Evolutionary conservation across 306 rosid genomes (phyloP).

Genomic region (Lagenaria siceraria): DNA sequence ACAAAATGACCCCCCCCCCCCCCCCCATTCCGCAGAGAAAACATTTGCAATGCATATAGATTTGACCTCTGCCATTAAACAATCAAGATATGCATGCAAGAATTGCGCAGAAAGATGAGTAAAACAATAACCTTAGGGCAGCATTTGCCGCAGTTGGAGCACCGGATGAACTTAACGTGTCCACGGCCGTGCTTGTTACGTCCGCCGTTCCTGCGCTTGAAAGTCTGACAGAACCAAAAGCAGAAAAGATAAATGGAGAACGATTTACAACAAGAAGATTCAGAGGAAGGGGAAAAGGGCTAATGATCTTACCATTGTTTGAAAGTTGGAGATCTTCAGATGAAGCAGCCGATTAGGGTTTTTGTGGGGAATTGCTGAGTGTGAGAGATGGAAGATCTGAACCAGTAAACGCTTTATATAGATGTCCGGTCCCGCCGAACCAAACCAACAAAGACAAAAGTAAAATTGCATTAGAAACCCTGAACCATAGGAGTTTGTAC

Average conservation of each 20-base stretch:
- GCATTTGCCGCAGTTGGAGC: conserved; percentile 95
- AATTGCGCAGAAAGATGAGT: neutral
- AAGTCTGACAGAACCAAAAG: conserved; percentile 37
- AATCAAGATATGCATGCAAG: neutral
- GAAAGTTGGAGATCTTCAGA: neutral
- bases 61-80: neutral
- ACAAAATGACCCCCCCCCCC: neutral
- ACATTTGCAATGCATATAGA: neutral
- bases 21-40: neutral
- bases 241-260: neutral
- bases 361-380: neutral
- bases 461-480: neutral
- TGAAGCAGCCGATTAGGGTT: neutral
- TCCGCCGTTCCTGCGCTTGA: conserved; percentile 93
- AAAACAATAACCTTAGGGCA: conserved; percentile 60
- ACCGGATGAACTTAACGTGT: conserved; percentile 75
- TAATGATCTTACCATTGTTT: neutral
- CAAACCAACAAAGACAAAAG: neutral
- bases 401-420: neutral
- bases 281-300: neutral
- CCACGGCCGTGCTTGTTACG: conserved; percentile 97
- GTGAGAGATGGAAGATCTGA: too few relatives aligned
- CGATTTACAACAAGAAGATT: neutral
- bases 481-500: too few relatives aligned
- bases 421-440: neutral